Evolutionary conservation across 345 rosid species (phyloP).

Genomic region (Hibiscus mutabilis): DNA sequence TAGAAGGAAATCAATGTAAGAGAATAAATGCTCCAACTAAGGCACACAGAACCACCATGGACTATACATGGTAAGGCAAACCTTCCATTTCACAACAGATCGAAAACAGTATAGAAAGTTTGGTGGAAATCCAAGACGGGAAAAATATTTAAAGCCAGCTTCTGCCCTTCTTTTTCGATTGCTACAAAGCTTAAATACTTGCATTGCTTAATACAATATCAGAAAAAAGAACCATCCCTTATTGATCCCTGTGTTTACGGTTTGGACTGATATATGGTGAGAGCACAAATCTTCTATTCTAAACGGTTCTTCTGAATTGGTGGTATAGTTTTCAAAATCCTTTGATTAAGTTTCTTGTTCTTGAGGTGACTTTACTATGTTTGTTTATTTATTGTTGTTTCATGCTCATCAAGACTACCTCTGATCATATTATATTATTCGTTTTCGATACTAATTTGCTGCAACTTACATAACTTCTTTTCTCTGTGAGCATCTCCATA

Average conservation of each 20-base stretch:
- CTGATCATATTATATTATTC: too few relatives aligned
- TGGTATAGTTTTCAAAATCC: background rate
- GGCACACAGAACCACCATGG: background rate
- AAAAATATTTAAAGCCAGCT: background rate
- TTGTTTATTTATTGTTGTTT: too few relatives aligned
- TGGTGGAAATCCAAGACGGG: slow-evolving; percentile 8
- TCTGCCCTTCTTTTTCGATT: background rate
- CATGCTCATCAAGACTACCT: too few relatives aligned
- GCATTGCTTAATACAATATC: background rate
- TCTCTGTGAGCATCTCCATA: too few relatives aligned
- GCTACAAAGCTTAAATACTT: background rate
- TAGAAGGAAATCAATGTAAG: background rate
- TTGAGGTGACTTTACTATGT: too few relatives aligned
- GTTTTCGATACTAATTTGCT: too few relatives aligned
- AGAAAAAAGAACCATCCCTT: background rate
- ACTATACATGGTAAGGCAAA: background rate
- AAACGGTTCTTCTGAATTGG: background rate
- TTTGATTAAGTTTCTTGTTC: too few relatives aligned
- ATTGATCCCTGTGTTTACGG: background rate
- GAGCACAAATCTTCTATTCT: background rate
- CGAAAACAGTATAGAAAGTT: slow-evolving; percentile 4
- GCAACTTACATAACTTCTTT: too few relatives aligned
- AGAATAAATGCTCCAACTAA: background rate
- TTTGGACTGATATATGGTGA: background rate
- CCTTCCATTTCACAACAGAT: background rate